Base-by-base conservation (phyloP, 2,329 filamentous ascomycete genomes). In the Verticillium isaacii region DNA sequence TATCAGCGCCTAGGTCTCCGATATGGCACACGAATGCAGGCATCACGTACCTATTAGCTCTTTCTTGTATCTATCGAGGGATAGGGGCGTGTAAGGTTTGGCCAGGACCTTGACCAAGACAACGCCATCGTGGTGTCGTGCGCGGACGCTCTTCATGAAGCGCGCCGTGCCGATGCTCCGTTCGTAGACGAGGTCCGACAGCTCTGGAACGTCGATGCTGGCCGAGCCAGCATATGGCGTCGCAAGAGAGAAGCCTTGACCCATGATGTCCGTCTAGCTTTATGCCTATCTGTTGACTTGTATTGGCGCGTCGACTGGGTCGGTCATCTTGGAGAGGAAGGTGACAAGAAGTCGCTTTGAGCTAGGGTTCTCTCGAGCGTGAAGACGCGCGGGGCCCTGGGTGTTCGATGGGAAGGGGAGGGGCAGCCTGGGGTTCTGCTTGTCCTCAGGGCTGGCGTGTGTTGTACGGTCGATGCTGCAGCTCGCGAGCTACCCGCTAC, bases 71-170 rank as follows among this genome's bases (percentile, higher is more conserved):
- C 87, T 80, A 65, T 90, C 88, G 66, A 98, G 84, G 64, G 91
- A 86, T 78, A 97, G 89, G 66, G 88, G 87, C 32, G 89, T 84
- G 72, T 93, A 96, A 3, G 93, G 93, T 77, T 99, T 99, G 75
- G 96, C 91, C 62, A 97, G 89, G 34, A 97, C 90, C 78, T 98
- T 98, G 72, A 96, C 93, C 61, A 98, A 88, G 19, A 96, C 93
- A 50, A 97, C 82, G 61, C 95, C 94, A 80, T 97, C 91, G 70
- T 90, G 90, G 73, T 96, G 92, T 58, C 93, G 86, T 29, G 94
- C 95, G 66, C 94, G 88, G 66, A 98, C 93, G 66, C 92, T 95
- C 77, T 98, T 97, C 89, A 99, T 95, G 71, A 99, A 97, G 41
- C 95, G 88, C 29, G 92, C 93, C 67, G 90, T 92, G 57, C 94